phyloP scores from a whole-genome alignment of 2,329 filamentous ascomycete species.

The Hyphodiscus sp. region DNA sequence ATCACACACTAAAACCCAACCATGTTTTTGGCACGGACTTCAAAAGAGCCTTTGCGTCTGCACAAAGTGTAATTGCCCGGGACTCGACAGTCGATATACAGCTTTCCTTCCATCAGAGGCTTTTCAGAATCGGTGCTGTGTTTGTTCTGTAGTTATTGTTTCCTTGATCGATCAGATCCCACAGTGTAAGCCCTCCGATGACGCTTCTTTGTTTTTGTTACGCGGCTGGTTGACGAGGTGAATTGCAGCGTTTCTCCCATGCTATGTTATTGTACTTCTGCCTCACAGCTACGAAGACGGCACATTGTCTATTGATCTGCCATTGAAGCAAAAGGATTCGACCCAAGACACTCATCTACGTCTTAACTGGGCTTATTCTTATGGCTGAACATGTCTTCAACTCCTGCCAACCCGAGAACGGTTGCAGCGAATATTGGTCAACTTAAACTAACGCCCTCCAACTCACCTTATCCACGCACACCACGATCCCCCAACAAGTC shows the following conservation, averaged over 20 bases:
- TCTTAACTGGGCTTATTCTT: conserved; percentile 15
- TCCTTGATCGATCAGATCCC: background rate
- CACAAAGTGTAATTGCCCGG: no score
- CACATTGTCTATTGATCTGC: conserved; percentile 9
- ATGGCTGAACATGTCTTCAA: conserved; percentile 31
- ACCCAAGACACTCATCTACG: background rate
- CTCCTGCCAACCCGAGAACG: conserved; percentile 27
- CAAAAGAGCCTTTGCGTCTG: no score
- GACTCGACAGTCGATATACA: conserved; percentile 2
- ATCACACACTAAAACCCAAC: no score
- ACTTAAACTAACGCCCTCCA: conserved; percentile 68
- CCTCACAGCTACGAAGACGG: background rate
- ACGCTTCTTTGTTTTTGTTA: background rate
- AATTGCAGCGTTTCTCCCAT: conserved; percentile 9
- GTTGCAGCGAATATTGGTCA: conserved; percentile 27
- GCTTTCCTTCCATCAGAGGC: background rate
- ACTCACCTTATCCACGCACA: conserved; percentile 61
- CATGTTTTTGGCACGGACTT: no score
- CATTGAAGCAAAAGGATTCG: conserved; percentile 1
- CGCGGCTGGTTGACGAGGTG: background rate
- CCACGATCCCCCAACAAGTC: conserved; percentile 53
- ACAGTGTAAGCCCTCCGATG: conserved; percentile 4
- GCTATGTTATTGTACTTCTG: conserved; percentile 9
- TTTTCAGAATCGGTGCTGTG: background rate
- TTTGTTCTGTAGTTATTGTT: background rate